Conservation (phyloP, 345 rosid species). For the thale cress (Arabidopsis thaliana) region TAIR10.1 NC_003075.7:15154501-15155000, state of each 20-base stretch:
- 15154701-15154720: constrained; percentile 65
- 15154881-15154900: constrained; percentile 12
- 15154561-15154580: constrained; percentile 55
- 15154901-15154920: constrained; percentile 28
- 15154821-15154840: constrained; percentile 53
- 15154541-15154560: constrained; percentile 63
- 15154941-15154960: constrained; percentile 15
- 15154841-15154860: constrained; percentile 41
- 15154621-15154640: constrained; percentile 62
- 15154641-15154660: constrained; percentile 65
- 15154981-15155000: constrained; percentile 3
- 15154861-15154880: constrained; percentile 8
- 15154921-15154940: constrained; percentile 33
- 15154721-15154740: constrained; percentile 62
- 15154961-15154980: constrained; percentile 10
- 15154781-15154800: constrained; percentile 53
- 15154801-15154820: constrained; percentile 48
- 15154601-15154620: constrained; percentile 47
- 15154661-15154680: constrained; percentile 68
- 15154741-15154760: constrained; percentile 62
- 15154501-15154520: constrained; percentile 55
- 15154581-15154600: constrained; percentile 59
- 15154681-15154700: constrained; percentile 71
- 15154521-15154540: constrained; percentile 62
- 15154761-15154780: constrained; percentile 64